phyloP scores from a whole-genome alignment of 1,139 yeast genomes.

The Sporopachydermia cereana region DNA sequence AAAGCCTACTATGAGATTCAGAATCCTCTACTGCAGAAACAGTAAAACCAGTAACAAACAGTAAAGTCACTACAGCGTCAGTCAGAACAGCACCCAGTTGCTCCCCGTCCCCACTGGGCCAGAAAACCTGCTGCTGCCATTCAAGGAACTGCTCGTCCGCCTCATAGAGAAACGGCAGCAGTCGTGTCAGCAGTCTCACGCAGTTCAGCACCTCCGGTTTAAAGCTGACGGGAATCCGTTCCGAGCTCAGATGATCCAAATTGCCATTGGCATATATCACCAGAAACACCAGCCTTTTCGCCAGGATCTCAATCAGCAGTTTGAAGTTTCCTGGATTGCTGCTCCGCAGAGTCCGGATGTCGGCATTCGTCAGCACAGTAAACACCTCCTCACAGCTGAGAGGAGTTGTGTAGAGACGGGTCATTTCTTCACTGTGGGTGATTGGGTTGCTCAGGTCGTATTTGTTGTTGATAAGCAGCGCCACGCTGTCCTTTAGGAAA shows the following conservation, averaged over 20 bases:
- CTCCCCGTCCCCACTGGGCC: constrained; percentile 25
- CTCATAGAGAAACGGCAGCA: constrained; percentile 63
- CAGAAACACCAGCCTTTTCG: constrained; percentile 24
- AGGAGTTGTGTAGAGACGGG: constrained; percentile 20
- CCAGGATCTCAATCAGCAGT: constrained; percentile 36
- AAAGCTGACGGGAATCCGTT: constrained; percentile 11
- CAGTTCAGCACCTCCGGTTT: constrained; percentile 38
- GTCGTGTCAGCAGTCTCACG: constrained; percentile 49
- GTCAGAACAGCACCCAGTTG: constrained; percentile 6
- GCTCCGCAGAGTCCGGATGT: constrained; percentile 49
- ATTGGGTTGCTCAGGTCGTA: not conserved
- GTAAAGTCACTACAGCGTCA: constrained; percentile 8
- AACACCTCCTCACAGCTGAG: constrained; percentile 37
- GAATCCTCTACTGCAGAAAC: constrained; percentile 25
- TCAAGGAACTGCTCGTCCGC: constrained; percentile 24
- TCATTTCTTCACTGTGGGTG: constrained; percentile 15
- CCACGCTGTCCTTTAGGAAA: constrained; percentile 48
- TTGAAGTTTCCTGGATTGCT: constrained; percentile 45
- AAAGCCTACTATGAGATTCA: constrained; percentile 46
- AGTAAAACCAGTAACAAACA: constrained; percentile 56
- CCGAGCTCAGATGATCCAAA: constrained; percentile 20
- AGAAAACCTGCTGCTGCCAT: constrained; percentile 30
- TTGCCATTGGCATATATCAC: constrained; percentile 11
- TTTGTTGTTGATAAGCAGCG: constrained; percentile 36
- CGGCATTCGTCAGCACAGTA: constrained; percentile 41